Evolutionary conservation across 345 rosid species (phyloP), one percentile per base, ranked within the genome.

Genomic region (Jatropha curcas): DNA sequence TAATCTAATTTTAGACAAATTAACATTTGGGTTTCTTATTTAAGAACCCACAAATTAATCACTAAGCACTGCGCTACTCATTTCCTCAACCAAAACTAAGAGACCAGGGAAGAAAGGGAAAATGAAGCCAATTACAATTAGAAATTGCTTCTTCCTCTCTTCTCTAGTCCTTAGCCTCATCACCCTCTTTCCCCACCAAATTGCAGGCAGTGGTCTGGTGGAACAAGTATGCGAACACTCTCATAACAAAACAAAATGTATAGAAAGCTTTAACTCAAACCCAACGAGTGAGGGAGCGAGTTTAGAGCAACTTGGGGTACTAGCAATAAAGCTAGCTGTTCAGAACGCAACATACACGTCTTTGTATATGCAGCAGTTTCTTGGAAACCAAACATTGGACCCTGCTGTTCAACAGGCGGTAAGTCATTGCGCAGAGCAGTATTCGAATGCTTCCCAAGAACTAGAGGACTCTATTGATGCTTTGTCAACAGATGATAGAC

Each of bases 381-480:
- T 82, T 2, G 64, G 70, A 0, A 61, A 64, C 20, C 53, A 17
- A 0, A 67, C 57, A 31, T 78, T 86, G 52, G 95, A 78, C 6
- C 96, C 94, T 0, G 65, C 75, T 0, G 58, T 79, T 4, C 83
- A 92, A 70, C 90, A 94, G 78, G 77, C 81, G 20, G 86, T 92
- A 34, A 67, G 70, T 0, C 93, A 94, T 68, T 94, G 97, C 66
- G 62, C 73, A 3, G 89, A 90, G 7, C 64, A 53, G 5, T 90
- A 88, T 79, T 19, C 74, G 5, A 92, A 89, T 39, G 92, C n/a
- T n/a, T n/a, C n/a, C n/a, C n/a, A n/a, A n/a, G n/a, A 89, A 67
- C 88, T 92, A 0, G 93, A 89, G 5, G 84, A 85, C 68, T 81
- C 90, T 22, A 39, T 87, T 1, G 88, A 90, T 0, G 89, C 88